Evolutionary conservation across 148 eudicot species (phyloP).

Genomic region (Chenopodium album): DNA sequence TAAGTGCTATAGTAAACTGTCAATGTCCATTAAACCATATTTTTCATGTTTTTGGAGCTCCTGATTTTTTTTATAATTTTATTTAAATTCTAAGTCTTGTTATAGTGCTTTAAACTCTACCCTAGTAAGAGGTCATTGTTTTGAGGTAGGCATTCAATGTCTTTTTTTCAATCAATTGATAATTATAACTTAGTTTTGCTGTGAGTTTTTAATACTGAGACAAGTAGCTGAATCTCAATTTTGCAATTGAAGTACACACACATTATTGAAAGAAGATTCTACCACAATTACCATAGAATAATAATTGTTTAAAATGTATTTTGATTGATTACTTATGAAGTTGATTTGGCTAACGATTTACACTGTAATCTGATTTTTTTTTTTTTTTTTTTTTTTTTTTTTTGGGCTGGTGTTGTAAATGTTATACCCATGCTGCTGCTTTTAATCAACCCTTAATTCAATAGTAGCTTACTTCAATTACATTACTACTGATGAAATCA

Average conservation of each 20-base stretch:
- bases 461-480: background rate
- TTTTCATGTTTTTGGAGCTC: background rate
- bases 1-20: background rate
- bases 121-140: background rate
- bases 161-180: constrained; percentile 6
- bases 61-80: background rate
- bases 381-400: background rate
- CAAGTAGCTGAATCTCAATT: background rate
- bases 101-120: background rate
- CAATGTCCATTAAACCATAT: background rate
- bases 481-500: background rate
- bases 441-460: background rate
- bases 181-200: background rate
- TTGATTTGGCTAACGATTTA: background rate
- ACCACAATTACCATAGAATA: background rate
- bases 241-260: background rate
- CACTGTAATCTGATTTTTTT: background rate
- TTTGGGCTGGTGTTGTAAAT: background rate
- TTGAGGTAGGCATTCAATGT: background rate
- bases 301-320: background rate
- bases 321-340: background rate
- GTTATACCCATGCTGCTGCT: background rate
- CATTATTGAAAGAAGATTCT: no score
- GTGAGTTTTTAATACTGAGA: background rate
- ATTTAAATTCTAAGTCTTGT: background rate